These are phyloP conservation scores for Gossypium australe DNA, from an alignment of 345 rosid species.

Conservation along the genomic window DNA sequence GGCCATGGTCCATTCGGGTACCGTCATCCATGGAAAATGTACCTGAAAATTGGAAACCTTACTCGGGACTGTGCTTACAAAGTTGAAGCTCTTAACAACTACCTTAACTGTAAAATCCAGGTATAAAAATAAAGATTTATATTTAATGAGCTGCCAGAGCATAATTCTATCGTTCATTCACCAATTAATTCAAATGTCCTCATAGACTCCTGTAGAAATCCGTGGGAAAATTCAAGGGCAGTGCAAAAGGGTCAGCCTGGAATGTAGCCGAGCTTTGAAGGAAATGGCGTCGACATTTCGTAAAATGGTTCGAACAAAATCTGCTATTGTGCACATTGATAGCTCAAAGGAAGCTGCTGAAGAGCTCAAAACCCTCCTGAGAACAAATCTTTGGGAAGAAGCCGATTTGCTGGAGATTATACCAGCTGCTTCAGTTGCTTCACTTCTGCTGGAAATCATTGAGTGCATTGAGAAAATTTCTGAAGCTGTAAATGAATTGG, in stretches of 20 bases:
- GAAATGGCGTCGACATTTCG: conserved; percentile 25
- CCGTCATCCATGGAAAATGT: conserved; percentile 42
- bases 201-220: conserved; percentile 22
- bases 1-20: conserved; percentile 38
- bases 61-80: conserved; percentile 34
- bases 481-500: conserved; percentile 29
- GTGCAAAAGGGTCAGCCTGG: conserved; percentile 23
- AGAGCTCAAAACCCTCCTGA: conserved; percentile 17
- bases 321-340: conserved; percentile 11
- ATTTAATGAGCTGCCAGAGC: too few relatives aligned
- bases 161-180: background rate
- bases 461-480: conserved; percentile 26
- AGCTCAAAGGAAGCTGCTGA: conserved; percentile 23
- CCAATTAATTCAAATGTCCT: background rate
- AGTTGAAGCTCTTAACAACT: conserved; percentile 34
- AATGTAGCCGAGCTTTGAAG: conserved; percentile 32
- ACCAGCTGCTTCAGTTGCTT: conserved; percentile 24
- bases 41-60: conserved; percentile 31
- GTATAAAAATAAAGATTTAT: background rate
- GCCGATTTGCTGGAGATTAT: conserved; percentile 4
- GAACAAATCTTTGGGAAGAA: conserved; percentile 18
- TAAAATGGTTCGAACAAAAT: conserved; percentile 18
- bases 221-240: conserved; percentile 19
- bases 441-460: conserved; percentile 27
- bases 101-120: conserved; percentile 16